These are phyloP conservation scores for Oenanthe javanica DNA, from an alignment of 140 eudicot species.

Conservation along the genomic window DNA sequence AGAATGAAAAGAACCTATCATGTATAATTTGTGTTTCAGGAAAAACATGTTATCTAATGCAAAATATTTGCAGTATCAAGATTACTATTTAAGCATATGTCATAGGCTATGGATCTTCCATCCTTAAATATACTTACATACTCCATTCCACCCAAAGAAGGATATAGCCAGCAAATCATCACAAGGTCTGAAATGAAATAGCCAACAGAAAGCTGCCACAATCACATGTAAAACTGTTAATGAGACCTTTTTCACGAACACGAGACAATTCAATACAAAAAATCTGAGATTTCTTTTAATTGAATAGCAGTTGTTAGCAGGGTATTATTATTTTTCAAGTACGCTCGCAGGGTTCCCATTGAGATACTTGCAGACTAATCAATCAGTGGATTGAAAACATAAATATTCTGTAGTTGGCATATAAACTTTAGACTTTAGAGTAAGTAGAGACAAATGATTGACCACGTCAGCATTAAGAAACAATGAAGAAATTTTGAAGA, in stretches of 20 bases:
- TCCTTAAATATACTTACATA: slow-evolving; percentile 55
- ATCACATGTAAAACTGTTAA: slow-evolving; percentile 13
- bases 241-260: not conserved
- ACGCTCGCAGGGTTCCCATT: not conserved
- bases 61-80: not conserved
- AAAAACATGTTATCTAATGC: not conserved
- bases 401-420: not conserved
- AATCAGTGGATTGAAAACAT: not conserved
- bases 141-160: slow-evolving; percentile 94
- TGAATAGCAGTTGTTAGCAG: not conserved
- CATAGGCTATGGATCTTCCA: not conserved
- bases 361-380: not conserved
- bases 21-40: not conserved
- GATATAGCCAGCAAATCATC: slow-evolving; percentile 92
- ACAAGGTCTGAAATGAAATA: slow-evolving; percentile 86
- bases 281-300: not conserved
- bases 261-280: not conserved
- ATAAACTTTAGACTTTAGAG: too few relatives aligned
- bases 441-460: not conserved
- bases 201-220: slow-evolving; percentile 85
- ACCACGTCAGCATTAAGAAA: not conserved
- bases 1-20: not conserved
- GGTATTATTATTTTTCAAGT: not conserved
- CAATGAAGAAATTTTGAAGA: not conserved
- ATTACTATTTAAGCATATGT: not conserved